Base-by-base conservation (phyloP, 306 rosid species). In the Quercus cerris region DNA sequence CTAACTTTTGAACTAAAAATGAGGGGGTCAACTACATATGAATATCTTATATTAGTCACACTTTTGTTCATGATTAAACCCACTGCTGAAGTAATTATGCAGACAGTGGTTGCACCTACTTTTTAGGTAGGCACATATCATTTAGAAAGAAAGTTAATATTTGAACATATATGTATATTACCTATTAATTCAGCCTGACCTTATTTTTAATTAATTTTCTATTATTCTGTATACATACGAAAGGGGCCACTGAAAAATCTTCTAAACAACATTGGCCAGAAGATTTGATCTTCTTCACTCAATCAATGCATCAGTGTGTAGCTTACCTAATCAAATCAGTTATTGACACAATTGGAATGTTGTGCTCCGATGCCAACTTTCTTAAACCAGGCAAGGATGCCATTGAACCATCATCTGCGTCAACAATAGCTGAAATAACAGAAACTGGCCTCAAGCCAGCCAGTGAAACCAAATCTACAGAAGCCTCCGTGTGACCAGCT, bases 401-500 rank as follows among this genome's bases (percentile, higher is more conserved):
- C 88, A 94, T 89, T 11, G 96, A 89, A 62, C 97, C 92, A 81
- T 88, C 92, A 4, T 86, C 80, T 20, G 74, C 77, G 54, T 92
- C 89, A 79, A 94, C 81, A 82, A 92, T 80, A 74, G 89, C 83
- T 0, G 98, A 92, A 75, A 94, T 91, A 85, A 88, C 87, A 31
- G 94, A 94, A 81, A 90, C 86, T 6, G 94, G 88, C 1, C 81
- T 80, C 57, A 90, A 75, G 25, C 97, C 98, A 18, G 98, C 93
- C 31, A 90, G 79, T 61, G 79, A 74, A 76, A 92, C 94, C 57
- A 94, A 84, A 82, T 94, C 97, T 11, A 94, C 88, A 3, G 97
- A 94, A 79, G 98, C 97, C 77, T 94, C 97, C 0, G 97, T 94
- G 71, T 94, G 98, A 74, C 94, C 98, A 14, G 93, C 97, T 63